A percentile compares a stretch with the other conserved stretches of the same genome.
Evolutionary conservation across 306 rosid species (phyloP).

Genomic region (Cajanus cajan): DNA sequence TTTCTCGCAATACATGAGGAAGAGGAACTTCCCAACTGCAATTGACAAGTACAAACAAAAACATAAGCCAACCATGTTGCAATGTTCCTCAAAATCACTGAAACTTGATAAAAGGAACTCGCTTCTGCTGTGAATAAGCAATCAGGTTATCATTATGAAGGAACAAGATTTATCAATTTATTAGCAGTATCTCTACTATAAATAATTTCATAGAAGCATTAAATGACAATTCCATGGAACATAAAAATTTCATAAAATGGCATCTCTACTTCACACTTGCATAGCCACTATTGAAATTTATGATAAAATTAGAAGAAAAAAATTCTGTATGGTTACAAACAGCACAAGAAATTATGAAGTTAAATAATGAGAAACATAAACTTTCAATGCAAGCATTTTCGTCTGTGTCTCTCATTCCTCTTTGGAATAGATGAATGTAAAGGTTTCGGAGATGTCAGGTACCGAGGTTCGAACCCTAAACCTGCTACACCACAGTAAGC

Average conservation of each 20-base stretch:
- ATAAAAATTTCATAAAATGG: too few species aligned
- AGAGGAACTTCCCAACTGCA: conserved; percentile 95
- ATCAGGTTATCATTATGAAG: conserved; percentile 10
- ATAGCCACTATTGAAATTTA: conserved; percentile 5
- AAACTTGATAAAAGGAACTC: neutral
- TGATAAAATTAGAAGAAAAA: neutral
- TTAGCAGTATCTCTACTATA: neutral
- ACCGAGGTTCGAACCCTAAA: conserved; percentile 25
- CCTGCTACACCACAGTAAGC: neutral
- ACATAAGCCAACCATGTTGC: conserved; percentile 7
- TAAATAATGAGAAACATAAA: neutral
- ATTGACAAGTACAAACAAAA: conserved; percentile 34
- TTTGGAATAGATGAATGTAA: neutral
- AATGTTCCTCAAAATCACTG: conserved; percentile 6
- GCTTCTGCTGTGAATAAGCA: neutral
- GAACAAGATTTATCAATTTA: conserved; percentile 5
- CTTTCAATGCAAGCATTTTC: conserved; percentile 20
- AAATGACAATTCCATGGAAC: neutral
- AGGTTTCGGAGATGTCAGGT: neutral
- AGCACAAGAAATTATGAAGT: neutral
- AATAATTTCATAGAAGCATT: neutral
- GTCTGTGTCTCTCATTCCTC: conserved; percentile 15
- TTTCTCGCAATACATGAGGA: conserved; percentile 57
- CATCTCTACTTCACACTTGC: too few species aligned
- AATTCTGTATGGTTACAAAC: neutral